Base-by-base conservation (phyloP, 2,329 filamentous ascomycete genomes). In the Alternaria dauci region DNA sequence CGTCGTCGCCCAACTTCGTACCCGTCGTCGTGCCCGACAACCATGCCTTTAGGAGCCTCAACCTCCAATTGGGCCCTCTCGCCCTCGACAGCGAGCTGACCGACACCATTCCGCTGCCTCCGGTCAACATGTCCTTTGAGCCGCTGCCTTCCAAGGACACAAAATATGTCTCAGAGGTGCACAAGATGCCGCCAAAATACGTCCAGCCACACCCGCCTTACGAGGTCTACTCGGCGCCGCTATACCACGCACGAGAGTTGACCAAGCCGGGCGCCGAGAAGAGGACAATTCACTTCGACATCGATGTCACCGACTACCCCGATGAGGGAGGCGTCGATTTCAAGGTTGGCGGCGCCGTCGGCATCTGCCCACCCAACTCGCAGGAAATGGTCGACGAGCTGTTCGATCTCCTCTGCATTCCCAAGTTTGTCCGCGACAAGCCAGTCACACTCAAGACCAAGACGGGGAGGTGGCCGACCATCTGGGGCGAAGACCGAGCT, bases 201-300 rank as follows among this genome's bases (percentile, higher is more conserved):
- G 94, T 99, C 55, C 93, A 97, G 76, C 95, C 95, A 26, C 95
- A 99, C 77, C 93, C 93, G 58, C 95, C 95, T 0, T 95, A 96
- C 79, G 86, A 94, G 67, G 93, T 98, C 62, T 96, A 91, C 79
- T 91, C 93, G 1, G 94, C 94, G n/a, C 92, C 89, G 65, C 87
- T 99, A 47, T 90, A 93, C 79, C 89, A 89, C 71, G 88, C 93
- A 2, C 90, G 95, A 57, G 93, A 97, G 79, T 82, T 99, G 75
- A 99, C 95, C 12, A 91, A 88, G 76, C 84, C 87, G 25, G 94
- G 94, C 23, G 95, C 95, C 5, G 93, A 97, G 83, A 99, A 99
- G 87, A 87, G 94, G 62, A 99, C 95, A 0, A 97, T 94, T 78
- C 95, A 99, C 80, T 98, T 98, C 72, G 95, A 98, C 72, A 88